A percentile compares a stretch with the other conserved stretches of the same genome.
These are phyloP conservation scores for Clarireedia monteithiana DNA, from an alignment of 2,329 filamentous ascomycete species.

Conservation along the genomic window DNA sequence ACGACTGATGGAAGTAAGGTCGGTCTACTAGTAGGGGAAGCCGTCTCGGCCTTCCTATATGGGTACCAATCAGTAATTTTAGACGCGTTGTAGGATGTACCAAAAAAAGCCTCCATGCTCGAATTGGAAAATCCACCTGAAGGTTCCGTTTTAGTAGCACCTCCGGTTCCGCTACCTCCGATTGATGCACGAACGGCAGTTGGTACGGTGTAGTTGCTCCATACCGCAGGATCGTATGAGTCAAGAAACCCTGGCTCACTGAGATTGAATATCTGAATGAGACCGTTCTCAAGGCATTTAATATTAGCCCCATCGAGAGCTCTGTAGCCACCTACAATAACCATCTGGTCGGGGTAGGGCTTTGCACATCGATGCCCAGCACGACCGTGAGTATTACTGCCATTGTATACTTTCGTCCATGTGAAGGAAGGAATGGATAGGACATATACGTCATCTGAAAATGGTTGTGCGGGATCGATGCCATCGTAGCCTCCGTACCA, in stretches of 20 bases:
- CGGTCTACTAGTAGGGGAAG: constrained; percentile 10
- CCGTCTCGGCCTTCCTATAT: constrained; percentile 34
- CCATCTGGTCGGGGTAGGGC: constrained; percentile 62
- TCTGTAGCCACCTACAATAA: constrained; percentile 60
- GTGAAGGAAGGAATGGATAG: constrained; percentile 64
- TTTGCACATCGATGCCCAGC: constrained; percentile 64
- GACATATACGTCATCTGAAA: constrained; percentile 69
- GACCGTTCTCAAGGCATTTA: constrained; percentile 41
- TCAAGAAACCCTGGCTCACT: constrained; percentile 61
- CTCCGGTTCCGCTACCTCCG: constrained; percentile 51
- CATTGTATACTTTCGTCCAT: constrained; percentile 57
- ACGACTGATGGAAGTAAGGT: constrained; percentile 10
- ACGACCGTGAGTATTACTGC: constrained; percentile 43
- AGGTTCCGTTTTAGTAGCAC: constrained; percentile 58
- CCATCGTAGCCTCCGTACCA: constrained; percentile 68
- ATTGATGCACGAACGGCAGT: constrained; percentile 49
- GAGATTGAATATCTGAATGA: constrained; percentile 65
- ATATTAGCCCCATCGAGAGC: constrained; percentile 23
- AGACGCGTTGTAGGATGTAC: constrained; percentile 43
- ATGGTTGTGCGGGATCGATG: constrained; percentile 34
- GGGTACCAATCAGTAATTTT: constrained; percentile 56
- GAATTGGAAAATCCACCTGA: constrained; percentile 47
- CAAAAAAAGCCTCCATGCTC: constrained; percentile 46
- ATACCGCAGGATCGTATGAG: constrained; percentile 57
- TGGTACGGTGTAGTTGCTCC: constrained; percentile 60